These are phyloP conservation scores for Kodamaea fungicola DNA, from an alignment of 1,139 yeast genomes.

Conservation along the genomic window DNA sequence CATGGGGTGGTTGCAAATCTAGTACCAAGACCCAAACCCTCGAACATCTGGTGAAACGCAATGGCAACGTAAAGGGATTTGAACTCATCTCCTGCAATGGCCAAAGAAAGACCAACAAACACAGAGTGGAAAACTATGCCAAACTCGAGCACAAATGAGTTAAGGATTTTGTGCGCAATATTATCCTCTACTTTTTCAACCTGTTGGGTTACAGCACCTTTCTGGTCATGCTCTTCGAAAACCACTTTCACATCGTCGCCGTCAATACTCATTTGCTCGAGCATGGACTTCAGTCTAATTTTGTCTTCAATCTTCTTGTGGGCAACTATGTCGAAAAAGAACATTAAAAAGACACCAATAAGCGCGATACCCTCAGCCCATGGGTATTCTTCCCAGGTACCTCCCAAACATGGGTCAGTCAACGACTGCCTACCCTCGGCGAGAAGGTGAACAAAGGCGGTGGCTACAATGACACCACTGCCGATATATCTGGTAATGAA, in stretches of 20 bases:
- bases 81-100: slow-evolving; percentile 39
- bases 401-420: slow-evolving; percentile 33
- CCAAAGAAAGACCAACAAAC: slow-evolving; percentile 38
- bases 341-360: slow-evolving; percentile 35
- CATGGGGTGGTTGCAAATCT: slow-evolving; percentile 37
- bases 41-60: slow-evolving; percentile 40
- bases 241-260: neutral
- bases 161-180: slow-evolving; percentile 17
- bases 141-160: slow-evolving; percentile 32
- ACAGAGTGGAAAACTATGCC: slow-evolving; percentile 41
- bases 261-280: neutral
- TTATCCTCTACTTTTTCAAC: slow-evolving; percentile 5
- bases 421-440: slow-evolving; percentile 29
- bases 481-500: slow-evolving; percentile 28
- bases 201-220: neutral
- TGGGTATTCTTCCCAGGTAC: slow-evolving; percentile 32
- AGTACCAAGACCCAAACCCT: slow-evolving; percentile 41
- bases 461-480: slow-evolving; percentile 34
- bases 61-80: slow-evolving; percentile 34
- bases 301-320: slow-evolving; percentile 18
- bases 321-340: slow-evolving; percentile 27
- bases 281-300: neutral
- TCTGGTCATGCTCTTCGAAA: neutral
- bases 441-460: slow-evolving; percentile 32
- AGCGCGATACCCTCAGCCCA: slow-evolving; percentile 42